Evolutionary conservation across 1,284 basidiomycete genomes (phyloP), one percentile per base, ranked within the genome.

Genomic region (Kwoniella shivajii): DNA sequence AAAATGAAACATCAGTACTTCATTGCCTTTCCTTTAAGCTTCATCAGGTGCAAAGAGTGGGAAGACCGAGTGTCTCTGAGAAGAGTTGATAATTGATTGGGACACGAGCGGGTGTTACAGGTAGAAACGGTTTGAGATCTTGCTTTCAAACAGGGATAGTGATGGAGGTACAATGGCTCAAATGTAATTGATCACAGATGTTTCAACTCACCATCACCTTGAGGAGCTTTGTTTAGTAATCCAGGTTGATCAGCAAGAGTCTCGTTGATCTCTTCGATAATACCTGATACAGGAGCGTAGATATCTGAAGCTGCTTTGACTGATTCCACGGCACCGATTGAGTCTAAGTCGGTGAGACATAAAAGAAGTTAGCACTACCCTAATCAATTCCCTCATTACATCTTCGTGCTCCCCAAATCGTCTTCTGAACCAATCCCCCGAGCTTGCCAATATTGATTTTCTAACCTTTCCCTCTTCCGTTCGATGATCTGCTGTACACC

Each of bases 271-370:
- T 86, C 86, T 63, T 86, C 82, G 34, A 99, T 81, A 16, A 82
- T 83, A 11, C 95, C 96, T 5, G 91, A 90, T 39, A 98, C 85
- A 34, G 95, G 96, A 9, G 94, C 91, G 79, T 92, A 99, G 74
- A 97, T 95, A 77, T 97, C 94, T 6, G 93, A 96, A 31, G 93
- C 92, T 38, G 94, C 92, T 79, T 99, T 99, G 63, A 99, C 95
- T 66, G 92, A 96, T 80, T 99, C 95, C 26, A 99, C 92, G 6
- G 92, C 91, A 53, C 96, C 95, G 72, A 98, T 90, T 68, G 88
- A 82, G 56, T 93, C 95, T 97, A 70, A 20, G 29, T n/a, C 2
- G 6, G 36, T 24, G n/a, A 10, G 7, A 14, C 24, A 7, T 4
- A 14, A 43, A 3, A 29, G 50, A 6, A 38, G 33, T 10, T 29